These are phyloP conservation scores for Yamadazyma spencermartinsiae DNA, from an alignment of 1,139 yeast genomes.

Conservation along the genomic window DNA sequence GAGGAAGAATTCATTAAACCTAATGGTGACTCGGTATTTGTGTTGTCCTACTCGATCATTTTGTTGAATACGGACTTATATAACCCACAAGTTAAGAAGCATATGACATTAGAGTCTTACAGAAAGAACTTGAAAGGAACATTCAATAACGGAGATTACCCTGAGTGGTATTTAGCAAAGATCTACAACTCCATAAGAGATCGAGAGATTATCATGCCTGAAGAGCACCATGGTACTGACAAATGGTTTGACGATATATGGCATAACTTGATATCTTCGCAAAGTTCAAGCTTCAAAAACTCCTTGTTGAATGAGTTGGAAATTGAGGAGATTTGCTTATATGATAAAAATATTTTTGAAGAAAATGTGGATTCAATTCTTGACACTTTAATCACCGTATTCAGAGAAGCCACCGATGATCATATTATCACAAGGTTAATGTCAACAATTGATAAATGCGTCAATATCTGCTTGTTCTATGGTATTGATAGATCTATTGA, in stretches of 20 bases:
- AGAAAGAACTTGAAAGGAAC: constrained; percentile 79
- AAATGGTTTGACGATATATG: constrained; percentile 94
- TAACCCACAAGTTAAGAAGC: constrained; percentile 76
- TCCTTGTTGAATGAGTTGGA: constrained; percentile 16
- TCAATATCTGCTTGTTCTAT: constrained; percentile 71
- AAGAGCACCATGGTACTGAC: constrained; percentile 85
- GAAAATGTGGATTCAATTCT: constrained; percentile 61
- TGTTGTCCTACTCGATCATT: constrained; percentile 72
- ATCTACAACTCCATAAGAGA: constrained; percentile 80
- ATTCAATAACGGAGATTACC: constrained; percentile 75
- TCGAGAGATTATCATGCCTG: constrained; percentile 95
- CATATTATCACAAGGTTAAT: constrained; percentile 84
- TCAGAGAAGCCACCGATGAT: constrained; percentile 88
- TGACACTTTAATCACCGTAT: constrained; percentile 71
- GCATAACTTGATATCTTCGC: constrained; percentile 75
- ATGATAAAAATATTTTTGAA: constrained; percentile 71
- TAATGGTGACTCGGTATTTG: constrained; percentile 70
- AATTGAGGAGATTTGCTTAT: constrained; percentile 39
- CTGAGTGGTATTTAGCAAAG: constrained; percentile 78
- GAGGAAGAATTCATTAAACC: constrained; percentile 54
- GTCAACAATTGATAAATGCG: constrained; percentile 83
- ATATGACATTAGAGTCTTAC: constrained; percentile 86
- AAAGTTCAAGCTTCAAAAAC: constrained; percentile 15
- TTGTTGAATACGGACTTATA: constrained; percentile 79
- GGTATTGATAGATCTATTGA: constrained; percentile 60